Base-by-base conservation (phyloP, 495 filamentous ascomycete species). In the Lasiosphaeria hispida region DNA sequence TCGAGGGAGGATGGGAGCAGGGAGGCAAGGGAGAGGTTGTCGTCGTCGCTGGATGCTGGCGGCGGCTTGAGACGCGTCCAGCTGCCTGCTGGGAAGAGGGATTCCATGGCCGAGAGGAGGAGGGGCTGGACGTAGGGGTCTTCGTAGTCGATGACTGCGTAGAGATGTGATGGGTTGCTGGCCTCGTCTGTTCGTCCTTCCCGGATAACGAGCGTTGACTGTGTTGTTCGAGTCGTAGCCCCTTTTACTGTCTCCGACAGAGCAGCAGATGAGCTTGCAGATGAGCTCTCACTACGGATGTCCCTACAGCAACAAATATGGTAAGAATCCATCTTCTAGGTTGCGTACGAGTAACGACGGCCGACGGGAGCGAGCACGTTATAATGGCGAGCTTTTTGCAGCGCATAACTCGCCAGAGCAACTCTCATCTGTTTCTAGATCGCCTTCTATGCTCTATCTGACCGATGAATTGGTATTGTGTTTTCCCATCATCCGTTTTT, bases 91-190 rank as follows among this genome's bases (percentile, higher is more conserved):
- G 85, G 83, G n/a, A 96, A 76, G 30, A 83, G 72, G 10, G 80
- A 73, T 43, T 80, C 59, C 4, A 97, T 76, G 40, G 91, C 91
- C 10, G 81, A 75, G 45, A 91, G 70, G 62, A 97, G 86, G 36
- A 96, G 78, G 1, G 87, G 86, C 63, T 93, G 88, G 39, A 96
- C 88, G 68, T 97, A 98, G 48, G 76, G 64, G 66, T 95, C 91
- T 70, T 89, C 87, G 67, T 94, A 94, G 64, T 90, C 81, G 70
- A 97, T 78, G 54, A 93, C 67, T 55, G 88, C 87, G 71, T 90
- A 88, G 61, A 92, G 72, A n/a, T 70, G 68, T 6, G 23, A 64
- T 6, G 67, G 37, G 33, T 10, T 23, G 4, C 15, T 40, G 13
- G 8, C 34, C 23, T 30, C 23, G 23, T 30, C 23, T 30, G 5